phyloP scores from a whole-genome alignment of 192 early-diverging fungal genomes.

The Mortierella antarctica region DNA sequence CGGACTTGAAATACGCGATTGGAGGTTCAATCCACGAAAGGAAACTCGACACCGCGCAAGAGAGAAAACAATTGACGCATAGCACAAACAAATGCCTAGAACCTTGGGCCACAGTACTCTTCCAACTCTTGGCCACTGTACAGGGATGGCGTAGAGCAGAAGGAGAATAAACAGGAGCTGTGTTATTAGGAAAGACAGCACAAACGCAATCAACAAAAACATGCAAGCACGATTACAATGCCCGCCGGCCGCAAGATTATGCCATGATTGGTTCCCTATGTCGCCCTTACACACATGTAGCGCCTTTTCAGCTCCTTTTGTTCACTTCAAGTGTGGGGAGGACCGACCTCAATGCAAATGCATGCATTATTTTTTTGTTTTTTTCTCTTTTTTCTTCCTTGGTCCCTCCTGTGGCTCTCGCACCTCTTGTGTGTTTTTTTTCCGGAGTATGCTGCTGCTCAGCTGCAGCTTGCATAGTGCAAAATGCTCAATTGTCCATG shows the following conservation, averaged over 20 bases:
- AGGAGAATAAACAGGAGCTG: background rate
- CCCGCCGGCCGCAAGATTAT: background rate
- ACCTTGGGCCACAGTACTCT: background rate
- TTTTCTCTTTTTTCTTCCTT: background rate
- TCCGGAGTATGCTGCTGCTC: background rate
- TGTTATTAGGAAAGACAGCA: background rate
- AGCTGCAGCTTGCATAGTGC: background rate
- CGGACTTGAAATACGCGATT: background rate
- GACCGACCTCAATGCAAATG: background rate
- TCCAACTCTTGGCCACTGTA: too few relatives aligned
- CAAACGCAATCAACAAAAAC: background rate
- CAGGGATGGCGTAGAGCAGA: background rate
- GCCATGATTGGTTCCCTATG: constrained; percentile 1
- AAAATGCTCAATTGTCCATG: background rate
- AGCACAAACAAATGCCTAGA: constrained; percentile 1
- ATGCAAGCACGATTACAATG: background rate
- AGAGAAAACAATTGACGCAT: constrained; percentile 1
- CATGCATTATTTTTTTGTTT: background rate
- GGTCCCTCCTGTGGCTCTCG: background rate
- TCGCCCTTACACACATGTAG: background rate
- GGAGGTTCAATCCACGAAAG: background rate
- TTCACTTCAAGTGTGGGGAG: background rate
- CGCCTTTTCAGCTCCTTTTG: background rate
- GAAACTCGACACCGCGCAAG: background rate
- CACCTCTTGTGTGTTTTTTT: background rate